A percentile compares a stretch with the other conserved stretches of the same genome.
Evolutionary conservation across 2,329 filamentous ascomycete genomes (phyloP).

Genomic region (Pseudogymnoascus sp.): DNA sequence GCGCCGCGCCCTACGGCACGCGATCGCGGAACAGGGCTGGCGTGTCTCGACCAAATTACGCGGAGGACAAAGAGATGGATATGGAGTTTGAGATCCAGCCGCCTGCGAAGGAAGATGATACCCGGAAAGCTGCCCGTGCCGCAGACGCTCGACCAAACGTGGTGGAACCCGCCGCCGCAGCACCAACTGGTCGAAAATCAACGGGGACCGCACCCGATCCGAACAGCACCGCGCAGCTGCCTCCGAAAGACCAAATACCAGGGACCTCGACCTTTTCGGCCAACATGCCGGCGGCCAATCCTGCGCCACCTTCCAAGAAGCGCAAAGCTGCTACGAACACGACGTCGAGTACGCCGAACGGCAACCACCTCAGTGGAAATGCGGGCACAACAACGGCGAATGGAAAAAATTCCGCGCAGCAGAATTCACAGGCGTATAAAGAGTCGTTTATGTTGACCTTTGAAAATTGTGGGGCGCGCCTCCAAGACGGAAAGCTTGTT

Average conservation of each 20-base stretch:
- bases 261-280: conserved; percentile 52
- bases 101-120: conserved; percentile 46
- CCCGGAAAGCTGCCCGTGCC: conserved; percentile 47
- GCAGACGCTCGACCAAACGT: conserved; percentile 18
- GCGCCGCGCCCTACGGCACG: conserved; percentile 60
- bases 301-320: conserved; percentile 58
- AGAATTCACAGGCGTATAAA: conserved; percentile 21
- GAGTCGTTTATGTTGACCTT: conserved; percentile 88
- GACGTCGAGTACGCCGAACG: conserved; percentile 19
- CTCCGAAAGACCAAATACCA: conserved; percentile 41
- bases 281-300: conserved; percentile 27
- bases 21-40: conserved; percentile 83
- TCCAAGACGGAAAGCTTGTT: conserved; percentile 69
- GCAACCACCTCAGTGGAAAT: conserved; percentile 13
- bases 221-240: conserved; percentile 21
- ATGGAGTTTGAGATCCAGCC: conserved; percentile 71
- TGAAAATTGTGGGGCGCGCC: conserved; percentile 57
- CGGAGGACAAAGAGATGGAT: conserved; percentile 86
- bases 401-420: background rate
- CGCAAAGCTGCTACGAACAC: conserved; percentile 58
- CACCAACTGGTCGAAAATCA: conserved; percentile 33
- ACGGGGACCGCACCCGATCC: conserved; percentile 22
- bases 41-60: conserved; percentile 81
- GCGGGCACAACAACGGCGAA: background rate
- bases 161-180: conserved; percentile 16